phyloP scores from a whole-genome alignment of 345 rosid genomes.

The Eucalyptus globulus region DNA sequence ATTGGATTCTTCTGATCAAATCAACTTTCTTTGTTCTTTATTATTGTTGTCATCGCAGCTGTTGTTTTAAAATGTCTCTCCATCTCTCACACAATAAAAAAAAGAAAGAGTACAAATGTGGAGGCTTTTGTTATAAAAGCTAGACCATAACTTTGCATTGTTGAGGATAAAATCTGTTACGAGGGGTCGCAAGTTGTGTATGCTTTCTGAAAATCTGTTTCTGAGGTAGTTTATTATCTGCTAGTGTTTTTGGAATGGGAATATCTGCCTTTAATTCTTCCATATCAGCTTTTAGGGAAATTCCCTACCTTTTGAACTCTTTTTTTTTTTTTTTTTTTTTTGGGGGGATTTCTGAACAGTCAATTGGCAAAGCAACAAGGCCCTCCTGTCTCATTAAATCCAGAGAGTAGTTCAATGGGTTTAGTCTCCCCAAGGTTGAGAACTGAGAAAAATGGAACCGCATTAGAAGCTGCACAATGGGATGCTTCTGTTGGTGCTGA shows the following conservation, averaged over 20 bases:
- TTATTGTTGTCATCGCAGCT: not conserved
- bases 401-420: slow-evolving; percentile 50
- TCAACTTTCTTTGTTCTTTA: not conserved
- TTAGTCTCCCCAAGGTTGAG: slow-evolving; percentile 59
- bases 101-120: not conserved
- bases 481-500: slow-evolving; percentile 23
- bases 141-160: not conserved
- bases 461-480: slow-evolving; percentile 38
- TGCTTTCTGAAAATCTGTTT: not conserved
- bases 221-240: not conserved
- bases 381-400: slow-evolving; percentile 31
- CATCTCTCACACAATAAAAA: not conserved
- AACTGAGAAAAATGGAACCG: slow-evolving; percentile 23
- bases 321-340: too few relatives aligned
- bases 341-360: slow-evolving; percentile 8
- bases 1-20: not conserved
- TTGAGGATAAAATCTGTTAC: not conserved
- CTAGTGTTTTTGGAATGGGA: not conserved
- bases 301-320: not conserved
- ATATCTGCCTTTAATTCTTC: not conserved
- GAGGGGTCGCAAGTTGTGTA: not conserved
- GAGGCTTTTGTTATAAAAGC: not conserved
- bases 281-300: not conserved
- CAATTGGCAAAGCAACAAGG: slow-evolving; percentile 37
- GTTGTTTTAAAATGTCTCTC: not conserved